A percentile compares a stretch with the other conserved stretches of the same genome.
Evolutionary conservation across 2,329 filamentous ascomycete species (phyloP).

Genomic region (Diaporthe citriasiana): DNA sequence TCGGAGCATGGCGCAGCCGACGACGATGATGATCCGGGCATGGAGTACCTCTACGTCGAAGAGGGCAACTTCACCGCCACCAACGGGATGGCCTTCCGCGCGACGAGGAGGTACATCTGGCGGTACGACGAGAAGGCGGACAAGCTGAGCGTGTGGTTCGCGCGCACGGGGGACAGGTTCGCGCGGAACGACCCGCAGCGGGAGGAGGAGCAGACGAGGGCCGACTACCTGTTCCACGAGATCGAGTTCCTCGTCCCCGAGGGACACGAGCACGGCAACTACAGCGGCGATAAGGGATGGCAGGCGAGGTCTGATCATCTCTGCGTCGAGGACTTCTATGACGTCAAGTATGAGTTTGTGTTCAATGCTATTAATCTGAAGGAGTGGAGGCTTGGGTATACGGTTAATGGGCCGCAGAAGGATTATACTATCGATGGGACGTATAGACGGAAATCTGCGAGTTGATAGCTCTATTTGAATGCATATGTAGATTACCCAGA

Average conservation of each 20-base stretch:
- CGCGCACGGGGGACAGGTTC: conserved; percentile 71
- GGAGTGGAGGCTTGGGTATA: conserved; percentile 73
- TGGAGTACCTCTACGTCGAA: conserved; percentile 79
- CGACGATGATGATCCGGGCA: conserved; percentile 52
- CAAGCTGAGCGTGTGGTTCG: conserved; percentile 80
- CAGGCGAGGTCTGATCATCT: conserved; percentile 76
- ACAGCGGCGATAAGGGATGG: conserved; percentile 64
- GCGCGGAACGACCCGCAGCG: conserved; percentile 82
- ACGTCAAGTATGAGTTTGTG: conserved; percentile 77
- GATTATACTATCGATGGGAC: conserved; percentile 74
- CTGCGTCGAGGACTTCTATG: conserved; percentile 80
- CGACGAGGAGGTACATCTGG: conserved; percentile 78
- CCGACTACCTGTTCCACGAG: conserved; percentile 82
- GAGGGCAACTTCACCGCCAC: conserved; percentile 74
- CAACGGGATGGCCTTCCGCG: conserved; percentile 69
- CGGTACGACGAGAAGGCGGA: conserved; percentile 75
- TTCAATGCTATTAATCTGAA: conserved; percentile 70
- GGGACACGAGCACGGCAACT: conserved; percentile 44
- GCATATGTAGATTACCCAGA: not conserved
- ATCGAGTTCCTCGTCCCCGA: conserved; percentile 70
- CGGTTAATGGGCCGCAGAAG: conserved; percentile 79
- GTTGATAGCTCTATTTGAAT: not conserved
- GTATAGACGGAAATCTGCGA: conserved; percentile 59
- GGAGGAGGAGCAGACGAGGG: conserved; percentile 71
- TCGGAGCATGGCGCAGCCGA: conserved; percentile 30